Evolutionary conservation across 1,139 yeast species (phyloP).

Genomic region (Kodamaea sp.): DNA sequence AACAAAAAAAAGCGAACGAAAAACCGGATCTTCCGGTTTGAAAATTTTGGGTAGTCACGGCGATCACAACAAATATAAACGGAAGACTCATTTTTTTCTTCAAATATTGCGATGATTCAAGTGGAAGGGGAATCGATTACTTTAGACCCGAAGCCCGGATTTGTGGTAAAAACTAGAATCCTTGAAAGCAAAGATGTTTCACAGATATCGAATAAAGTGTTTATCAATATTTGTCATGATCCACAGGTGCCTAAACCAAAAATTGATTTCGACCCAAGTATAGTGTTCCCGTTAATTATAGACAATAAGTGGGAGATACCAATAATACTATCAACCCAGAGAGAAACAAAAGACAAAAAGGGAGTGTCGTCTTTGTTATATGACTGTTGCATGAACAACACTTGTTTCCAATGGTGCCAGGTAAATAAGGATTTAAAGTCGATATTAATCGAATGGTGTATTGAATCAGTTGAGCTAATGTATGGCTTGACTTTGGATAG

Average conservation of each 20-base stretch:
- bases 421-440: slow-evolving; percentile 47
- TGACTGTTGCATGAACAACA: slow-evolving; percentile 70
- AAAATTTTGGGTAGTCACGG: background rate
- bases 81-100: too few species aligned
- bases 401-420: slow-evolving; percentile 60
- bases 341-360: slow-evolving; percentile 62
- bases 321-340: slow-evolving; percentile 57
- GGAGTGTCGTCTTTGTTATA: slow-evolving; percentile 62
- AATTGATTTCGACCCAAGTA: slow-evolving; percentile 49
- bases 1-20: background rate
- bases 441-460: slow-evolving; percentile 57
- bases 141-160: slow-evolving; percentile 51
- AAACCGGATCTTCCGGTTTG: background rate
- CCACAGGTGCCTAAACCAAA: slow-evolving; percentile 53
- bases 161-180: slow-evolving; percentile 61
- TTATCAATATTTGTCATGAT: slow-evolving; percentile 72
- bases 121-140: slow-evolving; percentile 10
- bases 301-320: slow-evolving; percentile 85
- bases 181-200: slow-evolving; percentile 28
- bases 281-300: slow-evolving; percentile 62
- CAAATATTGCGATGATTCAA: slow-evolving; percentile 1
- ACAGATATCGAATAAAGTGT: slow-evolving; percentile 55
- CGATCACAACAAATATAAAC: too few species aligned
- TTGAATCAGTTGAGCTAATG: slow-evolving; percentile 62
- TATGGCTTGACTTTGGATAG: slow-evolving; percentile 38